Evolutionary conservation across 2,329 filamentous ascomycete species (phyloP), one percentile per base, ranked within the genome.

Genomic region (Apiospora kogelbergensis): DNA sequence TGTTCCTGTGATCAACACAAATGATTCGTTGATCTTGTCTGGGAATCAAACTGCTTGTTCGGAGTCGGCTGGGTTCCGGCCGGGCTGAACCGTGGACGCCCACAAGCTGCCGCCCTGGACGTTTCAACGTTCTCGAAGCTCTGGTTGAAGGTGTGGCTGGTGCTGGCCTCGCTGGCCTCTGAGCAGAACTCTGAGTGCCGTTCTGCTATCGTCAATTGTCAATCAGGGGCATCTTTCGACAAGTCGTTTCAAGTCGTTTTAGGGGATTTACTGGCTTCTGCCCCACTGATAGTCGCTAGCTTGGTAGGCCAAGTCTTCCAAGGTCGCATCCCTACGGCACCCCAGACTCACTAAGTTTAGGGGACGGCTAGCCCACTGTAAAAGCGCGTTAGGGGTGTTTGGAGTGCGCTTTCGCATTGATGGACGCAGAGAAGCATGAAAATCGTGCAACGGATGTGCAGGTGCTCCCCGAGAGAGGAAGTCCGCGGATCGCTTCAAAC

Each of bases 261-360:
- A 60, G 30, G 26, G 26, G 20, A 30, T 13, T 60, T 37, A 37
- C 33, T 57, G 48, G 17, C 48, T 57, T 33, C 26, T 17, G 48
- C 48, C 20, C 48, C 48, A 57, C 48, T 57, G 48, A 57, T 57
- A 9, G 15, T 33, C 48, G 48, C 48, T 57, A 57, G 48, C 24
- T 13, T 33, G 26, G 48, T 33, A 57, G 26, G 48, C 24, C 48
- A 57, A 42, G 40, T 15, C 40, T 42, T 13, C 13, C 11, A 42
- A 57, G 15, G 48, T 57, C 48, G 48, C 48, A 33, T 7, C 48
- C 53, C 53, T 37, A n/a, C 30, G 17, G 53, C 26, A 60, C 53
- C 53, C 53, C 53, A 60, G 26, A 60, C 53, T 60, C 53, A 26
- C 53, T 60, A 60, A 60, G 53, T 60, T 60, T 60, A 60, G 53